Base-by-base conservation (phyloP, 208 protist species). In the Spongospora subterranea region DNA sequence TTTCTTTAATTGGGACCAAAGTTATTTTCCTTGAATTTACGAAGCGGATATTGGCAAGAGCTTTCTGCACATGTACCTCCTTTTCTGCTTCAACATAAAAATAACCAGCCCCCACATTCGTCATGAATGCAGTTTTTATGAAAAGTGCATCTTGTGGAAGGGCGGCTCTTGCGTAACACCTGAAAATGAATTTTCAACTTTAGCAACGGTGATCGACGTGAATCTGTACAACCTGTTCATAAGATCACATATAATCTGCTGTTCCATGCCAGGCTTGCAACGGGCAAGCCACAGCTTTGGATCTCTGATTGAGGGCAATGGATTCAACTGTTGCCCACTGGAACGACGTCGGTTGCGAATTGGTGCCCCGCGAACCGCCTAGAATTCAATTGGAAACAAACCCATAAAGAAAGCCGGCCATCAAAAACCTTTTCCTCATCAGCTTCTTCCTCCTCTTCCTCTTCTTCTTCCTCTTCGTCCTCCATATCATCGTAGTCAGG, bases 1-100 rank as follows among this genome's bases (percentile, higher is more conserved):
- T 60, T 39, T 91, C 90, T 41, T 82, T 38, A 66, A 91, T 90
- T 29, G 90, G 90, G 20, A 91, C 90, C 45, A 90, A 35, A 11
- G 13, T 90, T 35, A 88, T 77, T 45, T 89, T 89, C 24, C 20
- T 40, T 24, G 11, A 13, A 32, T 89, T 46, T 24, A 60, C 50
- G 82, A 91, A 39, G 64, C 77, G 64, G 11, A 91, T 11, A 39
- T 54, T 82, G 53, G 38, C n/a, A 53, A 91, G 0, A 11, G 90
- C 90, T 77, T 91, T 41, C 90, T 29, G 40, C 20, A 91, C 90
- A 40, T 65, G 45, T 39, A 89, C 53, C 90, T 89, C 41, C 43
- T 90, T 89, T 35, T 64, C 46, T 29, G 90, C 90, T 82, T 91
- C 90, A 53, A 91, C 32, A 53, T 90, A 91, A 13, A 91, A 6